Conservation (phyloP, 2,329 filamentous ascomycete genomes). For the Penicillium paneum region DNA sequence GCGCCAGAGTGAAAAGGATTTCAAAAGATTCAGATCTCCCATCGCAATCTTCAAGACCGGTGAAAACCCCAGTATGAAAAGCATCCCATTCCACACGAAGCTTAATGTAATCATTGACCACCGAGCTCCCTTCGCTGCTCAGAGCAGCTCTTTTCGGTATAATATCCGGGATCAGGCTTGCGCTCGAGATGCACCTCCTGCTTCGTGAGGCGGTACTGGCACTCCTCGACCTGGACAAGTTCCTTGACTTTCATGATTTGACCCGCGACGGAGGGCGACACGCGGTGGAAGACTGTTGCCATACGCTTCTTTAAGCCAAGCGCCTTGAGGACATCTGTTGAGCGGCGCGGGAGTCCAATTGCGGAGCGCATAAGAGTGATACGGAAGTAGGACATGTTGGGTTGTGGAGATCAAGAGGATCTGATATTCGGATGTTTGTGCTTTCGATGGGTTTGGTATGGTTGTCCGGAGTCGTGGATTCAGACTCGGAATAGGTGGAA, state of each 20-base stretch:
- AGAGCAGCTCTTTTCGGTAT: constrained; percentile 59
- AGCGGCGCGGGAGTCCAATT: constrained; percentile 80
- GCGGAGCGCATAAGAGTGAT: constrained; percentile 86
- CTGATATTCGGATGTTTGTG: constrained; percentile 1
- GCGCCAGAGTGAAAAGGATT: neutral
- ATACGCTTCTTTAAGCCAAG: constrained; percentile 81
- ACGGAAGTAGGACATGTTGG: constrained; percentile 74
- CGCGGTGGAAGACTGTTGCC: constrained; percentile 85
- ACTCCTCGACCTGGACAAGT: constrained; percentile 77
- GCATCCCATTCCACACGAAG: neutral
- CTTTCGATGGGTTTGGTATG: neutral
- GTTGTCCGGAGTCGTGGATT: neutral
- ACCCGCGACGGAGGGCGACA: constrained; percentile 74
- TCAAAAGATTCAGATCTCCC: neutral
- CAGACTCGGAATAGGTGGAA: neutral
- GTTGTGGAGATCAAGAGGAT: neutral
- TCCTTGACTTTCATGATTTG: constrained; percentile 95
- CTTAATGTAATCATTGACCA: neutral
- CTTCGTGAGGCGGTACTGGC: constrained; percentile 62
- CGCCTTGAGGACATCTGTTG: constrained; percentile 74
- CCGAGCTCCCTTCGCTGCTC: constrained; percentile 23
- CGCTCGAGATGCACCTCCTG: constrained; percentile 67
- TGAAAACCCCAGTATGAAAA: neutral
- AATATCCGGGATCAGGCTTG: constrained; percentile 76
- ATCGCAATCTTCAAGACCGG: neutral